Percentiles rank a stretch among this genome's conserved stretches.
Conservation (phyloP, 2,329 filamentous ascomycete genomes). For the Botryotinia convoluta region DNA sequence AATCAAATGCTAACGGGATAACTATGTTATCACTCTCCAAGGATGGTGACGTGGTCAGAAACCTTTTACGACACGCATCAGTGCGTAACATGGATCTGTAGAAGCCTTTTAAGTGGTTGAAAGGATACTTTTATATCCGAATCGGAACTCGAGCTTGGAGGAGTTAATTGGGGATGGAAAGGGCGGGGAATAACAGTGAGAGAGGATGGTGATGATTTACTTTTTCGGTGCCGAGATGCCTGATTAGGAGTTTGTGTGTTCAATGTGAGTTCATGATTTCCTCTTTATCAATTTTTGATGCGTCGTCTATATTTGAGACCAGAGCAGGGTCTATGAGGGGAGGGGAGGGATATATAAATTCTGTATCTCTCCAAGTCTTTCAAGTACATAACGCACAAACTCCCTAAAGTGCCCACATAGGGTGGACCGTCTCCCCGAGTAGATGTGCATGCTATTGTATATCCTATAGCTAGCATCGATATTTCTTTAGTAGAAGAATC, state of each 20-base stretch:
- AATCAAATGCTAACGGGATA: not conserved
- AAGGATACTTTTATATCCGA: not conserved
- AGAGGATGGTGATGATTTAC: not conserved
- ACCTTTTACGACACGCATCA: too few species aligned
- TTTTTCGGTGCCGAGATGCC: not conserved
- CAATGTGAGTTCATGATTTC: not conserved
- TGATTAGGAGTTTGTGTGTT: rapidly evolving
- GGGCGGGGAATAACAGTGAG: not conserved
- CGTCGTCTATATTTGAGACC: rapidly evolving
- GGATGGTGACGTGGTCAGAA: not conserved
- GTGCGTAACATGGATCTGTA: too few species aligned
- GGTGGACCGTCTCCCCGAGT: too few species aligned
- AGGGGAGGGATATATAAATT: not conserved
- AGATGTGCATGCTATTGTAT: not conserved
- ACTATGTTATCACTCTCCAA: not conserved
- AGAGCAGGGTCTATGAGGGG: too few species aligned
- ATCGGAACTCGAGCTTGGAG: not conserved
- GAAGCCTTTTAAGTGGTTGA: not conserved
- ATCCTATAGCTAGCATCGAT: not conserved
- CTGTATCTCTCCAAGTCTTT: not conserved
- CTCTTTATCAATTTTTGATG: rapidly evolving
- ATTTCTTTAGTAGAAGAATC: rapidly evolving
- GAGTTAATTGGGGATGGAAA: not conserved
- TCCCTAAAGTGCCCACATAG: rapidly evolving
- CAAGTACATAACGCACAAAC: not conserved